Percentiles rank a stretch among this genome's conserved stretches.
Conservation (phyloP, 225 moss, liverwort and hornwort genomes). For the Marchantia paleacea region DNA sequence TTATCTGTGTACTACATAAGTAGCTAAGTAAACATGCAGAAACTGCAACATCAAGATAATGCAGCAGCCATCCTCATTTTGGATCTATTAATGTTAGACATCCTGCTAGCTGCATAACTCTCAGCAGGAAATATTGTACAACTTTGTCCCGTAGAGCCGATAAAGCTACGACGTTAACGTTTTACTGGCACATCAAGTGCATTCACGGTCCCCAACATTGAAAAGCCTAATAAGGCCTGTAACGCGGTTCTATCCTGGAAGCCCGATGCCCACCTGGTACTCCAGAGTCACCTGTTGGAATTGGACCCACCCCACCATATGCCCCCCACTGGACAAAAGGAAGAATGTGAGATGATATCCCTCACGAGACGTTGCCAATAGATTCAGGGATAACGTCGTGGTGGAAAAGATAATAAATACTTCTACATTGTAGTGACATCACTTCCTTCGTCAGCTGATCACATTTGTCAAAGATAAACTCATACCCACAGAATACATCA, state of each 20-base stretch:
- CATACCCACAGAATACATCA: not conserved
- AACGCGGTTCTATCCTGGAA: constrained; percentile 88
- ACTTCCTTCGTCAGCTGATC: not conserved
- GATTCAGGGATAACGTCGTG: not conserved
- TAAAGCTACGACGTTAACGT: not conserved
- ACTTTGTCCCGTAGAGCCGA: not conserved
- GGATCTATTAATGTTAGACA: constrained; percentile 10
- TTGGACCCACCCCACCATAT: constrained; percentile 63
- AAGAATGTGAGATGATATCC: constrained; percentile 14
- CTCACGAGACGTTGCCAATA: not conserved
- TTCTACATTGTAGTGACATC: not conserved
- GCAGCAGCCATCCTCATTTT: constrained; percentile 6
- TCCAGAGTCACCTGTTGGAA: constrained; percentile 63
- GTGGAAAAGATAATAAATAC: not conserved
- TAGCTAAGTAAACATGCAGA: constrained; percentile 7
- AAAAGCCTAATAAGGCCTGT: constrained; percentile 68
- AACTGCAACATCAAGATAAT: constrained; percentile 21
- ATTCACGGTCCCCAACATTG: not conserved
- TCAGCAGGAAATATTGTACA: constrained; percentile 26
- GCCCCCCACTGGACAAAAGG: constrained; percentile 63
- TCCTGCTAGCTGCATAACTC: constrained; percentile 8
- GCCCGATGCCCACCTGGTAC: constrained; percentile 70
- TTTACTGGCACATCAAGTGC: constrained; percentile 13
- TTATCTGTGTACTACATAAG: constrained; percentile 14
- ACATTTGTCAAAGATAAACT: not conserved